phyloP scores from a whole-genome alignment of 169 alveolate species.

The Plasmodium coatneyi region DNA sequence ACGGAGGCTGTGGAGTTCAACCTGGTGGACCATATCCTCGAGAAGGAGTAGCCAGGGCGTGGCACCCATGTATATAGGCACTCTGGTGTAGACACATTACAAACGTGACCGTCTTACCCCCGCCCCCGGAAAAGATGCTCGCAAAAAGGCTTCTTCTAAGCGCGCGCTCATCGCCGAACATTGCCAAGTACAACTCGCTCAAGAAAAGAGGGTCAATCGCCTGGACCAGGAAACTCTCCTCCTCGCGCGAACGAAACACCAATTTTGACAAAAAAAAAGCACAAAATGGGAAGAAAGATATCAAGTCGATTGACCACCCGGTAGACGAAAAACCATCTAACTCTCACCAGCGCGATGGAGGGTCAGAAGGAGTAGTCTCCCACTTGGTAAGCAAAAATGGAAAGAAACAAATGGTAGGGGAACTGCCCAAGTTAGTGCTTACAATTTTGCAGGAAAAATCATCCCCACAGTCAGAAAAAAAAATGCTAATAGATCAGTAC shows the following conservation, averaged over 20 bases:
- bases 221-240: background rate
- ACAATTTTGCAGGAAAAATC: background rate
- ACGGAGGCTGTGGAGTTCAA: slow-evolving; percentile 57
- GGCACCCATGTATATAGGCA: background rate
- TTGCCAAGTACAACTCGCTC: background rate
- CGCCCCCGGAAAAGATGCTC: background rate
- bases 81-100: background rate
- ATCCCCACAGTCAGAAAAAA: background rate
- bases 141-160: background rate
- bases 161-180: background rate
- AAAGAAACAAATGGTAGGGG: background rate
- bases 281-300: background rate
- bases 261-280: background rate
- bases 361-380: background rate
- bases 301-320: background rate
- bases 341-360: background rate
- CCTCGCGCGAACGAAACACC: background rate
- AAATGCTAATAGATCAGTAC: slow-evolving; percentile 15
- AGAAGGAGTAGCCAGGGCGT: slow-evolving; percentile 10
- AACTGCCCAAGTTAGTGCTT: slow-evolving; percentile 21
- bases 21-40: slow-evolving; percentile 48
- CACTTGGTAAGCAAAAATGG: background rate
- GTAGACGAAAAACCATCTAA: background rate
- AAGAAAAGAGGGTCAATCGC: background rate
- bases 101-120: background rate